A percentile compares a stretch with the other conserved stretches of the same genome.
phyloP scores from a whole-genome alignment of 1,139 yeast genomes.

The Scheffersomyces insectosa region DNA sequence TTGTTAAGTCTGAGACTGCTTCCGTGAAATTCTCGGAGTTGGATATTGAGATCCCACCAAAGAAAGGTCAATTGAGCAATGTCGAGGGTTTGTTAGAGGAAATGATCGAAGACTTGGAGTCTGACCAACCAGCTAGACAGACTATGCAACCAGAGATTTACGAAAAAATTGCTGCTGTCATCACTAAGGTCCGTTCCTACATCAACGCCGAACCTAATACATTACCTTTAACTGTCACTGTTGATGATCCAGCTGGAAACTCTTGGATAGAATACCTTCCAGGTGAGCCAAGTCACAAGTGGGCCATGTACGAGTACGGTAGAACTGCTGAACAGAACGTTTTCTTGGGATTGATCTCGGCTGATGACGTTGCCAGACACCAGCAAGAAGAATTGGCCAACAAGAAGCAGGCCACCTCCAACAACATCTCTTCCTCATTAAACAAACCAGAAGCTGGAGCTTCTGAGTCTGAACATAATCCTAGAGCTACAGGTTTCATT shows the following conservation, averaged over 20 bases:
- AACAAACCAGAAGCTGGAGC: constrained; percentile 4
- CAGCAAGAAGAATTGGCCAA: constrained; percentile 40
- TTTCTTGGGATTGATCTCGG: constrained; percentile 79
- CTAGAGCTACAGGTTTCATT: constrained; percentile 56
- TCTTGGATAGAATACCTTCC: constrained; percentile 94
- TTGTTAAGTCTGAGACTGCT: constrained; percentile 88
- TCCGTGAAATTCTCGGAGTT: constrained; percentile 79
- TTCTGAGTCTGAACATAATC: constrained; percentile 31
- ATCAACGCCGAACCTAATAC: constrained; percentile 65
- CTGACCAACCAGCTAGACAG: constrained; percentile 82
- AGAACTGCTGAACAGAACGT: constrained; percentile 91
- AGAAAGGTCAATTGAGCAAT: constrained; percentile 89
- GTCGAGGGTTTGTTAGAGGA: constrained; percentile 86
- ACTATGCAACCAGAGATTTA: constrained; percentile 70
- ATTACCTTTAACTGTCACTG: constrained; percentile 74
- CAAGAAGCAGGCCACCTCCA: constrained; percentile 39
- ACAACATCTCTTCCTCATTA: constrained; percentile 29
- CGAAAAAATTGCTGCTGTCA: constrained; percentile 71
- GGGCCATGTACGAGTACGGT: constrained; percentile 82
- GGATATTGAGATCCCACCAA: constrained; percentile 93
- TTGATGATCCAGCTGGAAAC: constrained; percentile 97
- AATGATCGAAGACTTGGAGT: constrained; percentile 77
- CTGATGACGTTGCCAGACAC: constrained; percentile 68
- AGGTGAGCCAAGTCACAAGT: constrained; percentile 84
- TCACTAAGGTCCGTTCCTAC: constrained; percentile 56